Conservation (phyloP, 2,329 filamentous ascomycete species). For the Xylariaceae sp. region DNA sequence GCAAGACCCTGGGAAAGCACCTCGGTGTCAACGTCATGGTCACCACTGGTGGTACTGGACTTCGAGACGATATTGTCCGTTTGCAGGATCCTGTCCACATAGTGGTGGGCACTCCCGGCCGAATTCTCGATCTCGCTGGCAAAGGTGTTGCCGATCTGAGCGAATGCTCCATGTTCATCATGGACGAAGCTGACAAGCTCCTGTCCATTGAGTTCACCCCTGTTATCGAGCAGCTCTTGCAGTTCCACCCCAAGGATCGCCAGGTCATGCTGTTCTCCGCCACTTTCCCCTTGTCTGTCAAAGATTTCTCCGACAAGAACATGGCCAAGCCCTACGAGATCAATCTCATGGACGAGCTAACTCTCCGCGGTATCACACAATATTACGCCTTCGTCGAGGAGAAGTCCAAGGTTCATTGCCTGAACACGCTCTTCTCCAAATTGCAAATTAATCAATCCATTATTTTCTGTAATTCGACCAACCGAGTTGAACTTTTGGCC, state of each 20-base stretch:
- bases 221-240: constrained; percentile 91
- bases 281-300: constrained; percentile 94
- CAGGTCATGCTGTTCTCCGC: constrained; percentile 99
- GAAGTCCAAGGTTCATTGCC: constrained; percentile 97
- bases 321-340: constrained; percentile 97
- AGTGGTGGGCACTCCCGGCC: constrained; percentile 92
- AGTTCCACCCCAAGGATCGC: constrained; percentile 93
- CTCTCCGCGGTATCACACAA: constrained; percentile 94
- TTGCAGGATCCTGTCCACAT: constrained; percentile 94
- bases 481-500: constrained; percentile 91
- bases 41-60: constrained; percentile 89
- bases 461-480: constrained; percentile 99
- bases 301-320: constrained; percentile 97
- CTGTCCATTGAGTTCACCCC: constrained; percentile 95
- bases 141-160: constrained; percentile 96
- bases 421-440: constrained; percentile 98
- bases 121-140: constrained; percentile 92
- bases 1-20: constrained; percentile 97
- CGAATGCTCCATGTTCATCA: constrained; percentile 96
- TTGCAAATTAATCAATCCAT: constrained; percentile 99
- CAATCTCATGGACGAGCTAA: constrained; percentile 99
- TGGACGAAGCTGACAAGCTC: constrained; percentile 99
- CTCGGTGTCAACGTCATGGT: constrained; percentile 99
- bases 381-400: constrained; percentile 99
- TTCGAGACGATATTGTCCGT: constrained; percentile 95